Base-by-base conservation (phyloP, 2,329 filamentous ascomycete species). In the Ophiostoma triangulosporum region DNA sequence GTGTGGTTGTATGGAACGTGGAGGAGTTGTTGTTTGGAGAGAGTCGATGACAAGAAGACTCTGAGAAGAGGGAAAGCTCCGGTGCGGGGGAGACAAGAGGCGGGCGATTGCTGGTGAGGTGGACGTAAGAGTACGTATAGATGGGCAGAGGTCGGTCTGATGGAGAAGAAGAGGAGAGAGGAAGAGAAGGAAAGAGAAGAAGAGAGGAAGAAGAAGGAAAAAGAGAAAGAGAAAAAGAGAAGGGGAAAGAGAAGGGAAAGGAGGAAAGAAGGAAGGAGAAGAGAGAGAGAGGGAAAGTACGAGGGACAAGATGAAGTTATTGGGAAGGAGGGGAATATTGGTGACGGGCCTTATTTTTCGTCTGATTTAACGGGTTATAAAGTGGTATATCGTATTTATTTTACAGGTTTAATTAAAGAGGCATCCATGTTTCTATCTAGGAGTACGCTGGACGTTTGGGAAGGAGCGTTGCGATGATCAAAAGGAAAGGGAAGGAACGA, bases 1-100 rank as follows among this genome's bases (percentile, higher is more conserved):
- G 45, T 35, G 29, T 15, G 15, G 6, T 27, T 43, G 36, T 12
- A 26, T n/a, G 20, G 27, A 29, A 26, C 43, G 35, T 36, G 11
- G 20, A 12, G 31, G 11, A 29, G 43, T 27, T 46, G 15, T 48
- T 29, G 43, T 48, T 48, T 48, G 15, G 26, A 26, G 27, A 4
- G 33, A 38, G 53, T 43, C 43, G 49, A 40, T 14, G 32, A 24
- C 27, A 20, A 24, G 31, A 33, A 53, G n/a, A 12, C 24, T 27
- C 29, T 20, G 43, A 46, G 33, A 48, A 48, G 33, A 48, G 29
- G 46, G 46, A 33, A 20, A 48, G 46, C 46, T 48, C 26, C 46
- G 46, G 46, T 48, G 46, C 46, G 46, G 46, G 46, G 33, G 32
- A 38, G 43, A 46, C 43, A 14, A 17, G 26, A 46, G 27, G n/a